phyloP scores from a whole-genome alignment of 208 protist species.

The Leishmania gerbilli region DNA sequence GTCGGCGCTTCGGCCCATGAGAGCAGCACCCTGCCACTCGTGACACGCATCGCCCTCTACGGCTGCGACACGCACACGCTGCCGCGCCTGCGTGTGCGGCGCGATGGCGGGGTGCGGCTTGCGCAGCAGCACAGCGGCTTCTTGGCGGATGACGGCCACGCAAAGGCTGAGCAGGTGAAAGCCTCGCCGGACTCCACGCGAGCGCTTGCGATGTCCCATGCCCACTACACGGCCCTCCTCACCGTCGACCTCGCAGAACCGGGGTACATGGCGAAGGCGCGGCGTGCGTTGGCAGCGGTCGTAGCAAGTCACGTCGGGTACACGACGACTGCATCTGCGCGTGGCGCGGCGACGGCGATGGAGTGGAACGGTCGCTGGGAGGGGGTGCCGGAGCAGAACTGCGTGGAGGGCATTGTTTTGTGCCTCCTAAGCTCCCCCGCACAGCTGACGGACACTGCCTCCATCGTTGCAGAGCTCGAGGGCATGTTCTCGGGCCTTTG shows the following conservation, averaged over 20 bases:
- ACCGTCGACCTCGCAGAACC: slow-evolving; percentile 8
- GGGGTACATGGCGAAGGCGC: background rate
- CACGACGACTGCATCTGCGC: background rate
- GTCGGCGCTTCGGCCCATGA: background rate
- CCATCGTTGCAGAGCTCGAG: slow-evolving; percentile 7
- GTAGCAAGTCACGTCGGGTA: slow-evolving; percentile 20
- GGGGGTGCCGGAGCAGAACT: slow-evolving; percentile 2
- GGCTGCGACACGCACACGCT: slow-evolving; percentile 12
- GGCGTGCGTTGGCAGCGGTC: slow-evolving; percentile 7
- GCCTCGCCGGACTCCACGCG: slow-evolving; percentile 5
- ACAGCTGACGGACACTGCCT: background rate
- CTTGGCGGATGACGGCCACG: background rate
- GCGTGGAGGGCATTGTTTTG: slow-evolving; percentile 20
- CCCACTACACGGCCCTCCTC: slow-evolving; percentile 32
- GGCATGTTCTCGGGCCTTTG: slow-evolving; percentile 15
- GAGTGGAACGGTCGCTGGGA: background rate
- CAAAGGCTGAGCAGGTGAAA: background rate
- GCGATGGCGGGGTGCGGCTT: slow-evolving; percentile 19
- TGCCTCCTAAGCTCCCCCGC: slow-evolving; percentile 9
- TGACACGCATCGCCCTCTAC: slow-evolving; percentile 25
- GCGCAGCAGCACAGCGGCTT: background rate
- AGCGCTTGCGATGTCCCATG: slow-evolving; percentile 19
- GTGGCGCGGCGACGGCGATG: background rate
- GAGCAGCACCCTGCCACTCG: background rate
- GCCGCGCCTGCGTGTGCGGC: slow-evolving; percentile 20